Percentiles rank a stretch among this genome's conserved stretches.
phyloP scores from a whole-genome alignment of 768 basidiomycete genomes.

The Cubamyces sp. region DNA sequence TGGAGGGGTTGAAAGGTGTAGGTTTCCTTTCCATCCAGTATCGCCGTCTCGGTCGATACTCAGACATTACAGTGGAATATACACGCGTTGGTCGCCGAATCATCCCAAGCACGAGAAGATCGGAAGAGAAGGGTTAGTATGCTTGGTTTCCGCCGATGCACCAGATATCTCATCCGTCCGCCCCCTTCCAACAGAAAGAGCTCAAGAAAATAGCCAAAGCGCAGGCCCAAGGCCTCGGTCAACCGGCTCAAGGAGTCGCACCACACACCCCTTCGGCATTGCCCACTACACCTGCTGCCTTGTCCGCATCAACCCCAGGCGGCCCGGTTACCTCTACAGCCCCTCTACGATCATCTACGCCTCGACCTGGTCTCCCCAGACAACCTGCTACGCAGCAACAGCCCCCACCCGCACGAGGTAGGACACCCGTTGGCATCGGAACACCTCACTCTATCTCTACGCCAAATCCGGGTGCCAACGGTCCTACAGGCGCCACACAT shows the following conservation, averaged over 20 bases:
- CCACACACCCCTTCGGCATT: constrained; percentile 11
- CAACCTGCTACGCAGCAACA: constrained; percentile 29
- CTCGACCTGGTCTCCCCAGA: constrained; percentile 19
- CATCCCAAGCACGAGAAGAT: constrained; percentile 77
- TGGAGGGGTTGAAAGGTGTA: constrained; percentile 76
- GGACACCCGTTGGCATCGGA: constrained; percentile 32
- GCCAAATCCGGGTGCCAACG: constrained; percentile 10
- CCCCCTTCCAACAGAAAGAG: constrained; percentile 57
- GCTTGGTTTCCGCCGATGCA: neutral
- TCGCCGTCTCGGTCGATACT: constrained; percentile 10
- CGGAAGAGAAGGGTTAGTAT: constrained; percentile 72
- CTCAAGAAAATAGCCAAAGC: constrained; percentile 69
- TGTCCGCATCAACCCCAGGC: constrained; percentile 17
- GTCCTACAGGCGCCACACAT: constrained; percentile 9
- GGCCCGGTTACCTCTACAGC: constrained; percentile 5
- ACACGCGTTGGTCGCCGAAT: constrained; percentile 61
- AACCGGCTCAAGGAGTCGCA: constrained; percentile 26
- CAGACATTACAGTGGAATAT: constrained; percentile 64
- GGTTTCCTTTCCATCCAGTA: constrained; percentile 35
- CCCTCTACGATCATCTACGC: constrained; percentile 27
- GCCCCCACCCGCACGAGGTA: constrained; percentile 28
- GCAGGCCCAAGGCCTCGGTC: constrained; percentile 39
- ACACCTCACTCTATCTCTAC: constrained; percentile 29
- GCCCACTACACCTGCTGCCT: constrained; percentile 21
- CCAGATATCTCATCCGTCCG: neutral